These are phyloP conservation scores for Cladosporium sp. DNA, from an alignment of 2,329 filamentous ascomycete species.

Conservation along the genomic window DNA sequence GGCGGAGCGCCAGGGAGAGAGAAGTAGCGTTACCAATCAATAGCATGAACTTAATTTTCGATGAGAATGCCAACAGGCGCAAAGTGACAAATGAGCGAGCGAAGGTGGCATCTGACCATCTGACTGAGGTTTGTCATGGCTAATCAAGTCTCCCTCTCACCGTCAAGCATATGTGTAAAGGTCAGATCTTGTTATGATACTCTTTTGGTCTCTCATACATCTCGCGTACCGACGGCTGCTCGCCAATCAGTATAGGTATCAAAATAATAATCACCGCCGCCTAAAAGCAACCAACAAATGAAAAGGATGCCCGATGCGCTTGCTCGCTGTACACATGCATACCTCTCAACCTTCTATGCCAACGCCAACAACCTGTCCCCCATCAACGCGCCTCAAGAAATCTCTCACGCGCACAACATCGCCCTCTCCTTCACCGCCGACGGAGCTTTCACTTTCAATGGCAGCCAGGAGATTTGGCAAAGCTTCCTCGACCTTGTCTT, in stretches of 20 bases:
- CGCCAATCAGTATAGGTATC: background rate
- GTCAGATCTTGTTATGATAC: no score
- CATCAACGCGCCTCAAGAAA: slow-evolving; percentile 75
- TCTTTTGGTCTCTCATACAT: no score
- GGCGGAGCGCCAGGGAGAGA: no score
- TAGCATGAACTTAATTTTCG: no score
- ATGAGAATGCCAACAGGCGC: no score
- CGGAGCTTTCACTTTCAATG: slow-evolving; percentile 71
- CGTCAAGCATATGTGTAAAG: no score
- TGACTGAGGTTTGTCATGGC: no score
- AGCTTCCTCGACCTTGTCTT: slow-evolving; percentile 73
- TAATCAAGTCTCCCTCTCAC: no score
- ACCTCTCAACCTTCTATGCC: background rate
- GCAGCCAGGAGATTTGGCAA: slow-evolving; percentile 77
- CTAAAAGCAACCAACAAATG: background rate
- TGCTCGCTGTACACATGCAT: background rate
- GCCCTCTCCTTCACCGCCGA: slow-evolving; percentile 32
- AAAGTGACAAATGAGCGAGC: no score
- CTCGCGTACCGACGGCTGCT: background rate
- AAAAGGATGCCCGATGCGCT: background rate
- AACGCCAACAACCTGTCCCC: slow-evolving; percentile 22
- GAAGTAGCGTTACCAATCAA: no score
- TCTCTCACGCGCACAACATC: slow-evolving; percentile 73
- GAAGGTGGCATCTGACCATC: no score
- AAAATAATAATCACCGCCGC: background rate